Evolutionary conservation across 257 asterid genomes (phyloP).

Genomic region (Plectranthus barbatus): DNA sequence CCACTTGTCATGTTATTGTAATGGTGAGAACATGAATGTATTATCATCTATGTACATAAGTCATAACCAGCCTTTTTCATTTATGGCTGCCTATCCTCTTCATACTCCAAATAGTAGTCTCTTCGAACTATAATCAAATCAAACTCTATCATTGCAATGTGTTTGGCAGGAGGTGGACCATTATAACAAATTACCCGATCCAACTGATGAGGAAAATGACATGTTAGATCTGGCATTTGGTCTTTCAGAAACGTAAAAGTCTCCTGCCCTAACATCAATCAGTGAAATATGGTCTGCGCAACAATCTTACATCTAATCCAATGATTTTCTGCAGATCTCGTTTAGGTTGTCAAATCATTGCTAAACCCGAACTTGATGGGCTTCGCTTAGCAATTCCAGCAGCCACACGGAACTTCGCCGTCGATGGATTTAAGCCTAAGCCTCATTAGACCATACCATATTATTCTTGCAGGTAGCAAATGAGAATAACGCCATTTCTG

Average conservation of each 20-base stretch:
- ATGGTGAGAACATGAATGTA: conserved; percentile 44
- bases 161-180: conserved; percentile 58
- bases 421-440: conserved; percentile 85
- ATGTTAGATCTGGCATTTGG: conserved; percentile 97
- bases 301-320: neutral
- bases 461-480: conserved; percentile 14
- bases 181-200: conserved; percentile 81
- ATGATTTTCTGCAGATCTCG: conserved; percentile 58
- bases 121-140: neutral
- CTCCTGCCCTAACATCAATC: neutral
- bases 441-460: conserved; percentile 76
- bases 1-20: conserved; percentile 91
- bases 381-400: conserved; percentile 83
- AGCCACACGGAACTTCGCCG: conserved; percentile 86
- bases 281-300: neutral
- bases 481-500: conserved; percentile 12
- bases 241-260: conserved; percentile 74
- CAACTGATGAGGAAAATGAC: conserved; percentile 91
- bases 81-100: neutral
- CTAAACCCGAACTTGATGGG: conserved; percentile 79
- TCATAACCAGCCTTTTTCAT: neutral
- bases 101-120: neutral
- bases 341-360: conserved; percentile 86
- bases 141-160: neutral
- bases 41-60: neutral